Base-by-base conservation (phyloP, 2,329 filamentous ascomycete genomes). In the Aspergillus arachidicola region DNA sequence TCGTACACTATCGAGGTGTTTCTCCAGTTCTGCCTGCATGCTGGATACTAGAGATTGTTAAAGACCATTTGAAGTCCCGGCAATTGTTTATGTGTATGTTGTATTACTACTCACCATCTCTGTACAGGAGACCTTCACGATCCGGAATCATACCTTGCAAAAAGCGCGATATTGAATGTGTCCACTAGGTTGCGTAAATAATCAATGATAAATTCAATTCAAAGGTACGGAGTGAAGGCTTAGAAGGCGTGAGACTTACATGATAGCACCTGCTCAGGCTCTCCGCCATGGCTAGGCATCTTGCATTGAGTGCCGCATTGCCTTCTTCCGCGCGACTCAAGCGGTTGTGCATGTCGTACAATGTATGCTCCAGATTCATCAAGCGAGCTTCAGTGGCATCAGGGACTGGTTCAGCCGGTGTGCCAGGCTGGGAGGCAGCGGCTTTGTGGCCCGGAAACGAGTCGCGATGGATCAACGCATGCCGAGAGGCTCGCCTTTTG, bases 401-500 rank as follows among this genome's bases (percentile, higher is more conserved):
- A 45, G 88, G 87, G 78, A 93, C 90, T 11, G 92, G 86, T 74
- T 97, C 93, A 28, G 91, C 88, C 1, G 94, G 91, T n/a, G 92
- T 92, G 16, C 92, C 92, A 11, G 92, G 90, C 71, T 95, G 93
- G 28, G 93, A 92, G 19, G 86, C 84, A 57, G 87, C 85, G 46
- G 90, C 84, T 75, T 96, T 96, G 64, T 91, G 89, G 63, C 86
- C 87, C 67, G 89, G 91, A 79, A 95, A 97, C 16, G 90, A 91
- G 74, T 98, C 95, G 70, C 94, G 88, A 75, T 98, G 93, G 28
- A 97, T 96, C 60, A 98, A 84, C 28, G 94, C 91, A 80, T 98
- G 95, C 65, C 95, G 87, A 41, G 94, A 98, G 21, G 95, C 94
- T 64, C 95, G 88, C 65, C 95, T 90, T 79, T 97, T 97, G 79